Evolutionary conservation across 2,329 filamentous ascomycete species (phyloP), one percentile per base, ranked within the genome.

Genomic region (Cercospora beticola): DNA sequence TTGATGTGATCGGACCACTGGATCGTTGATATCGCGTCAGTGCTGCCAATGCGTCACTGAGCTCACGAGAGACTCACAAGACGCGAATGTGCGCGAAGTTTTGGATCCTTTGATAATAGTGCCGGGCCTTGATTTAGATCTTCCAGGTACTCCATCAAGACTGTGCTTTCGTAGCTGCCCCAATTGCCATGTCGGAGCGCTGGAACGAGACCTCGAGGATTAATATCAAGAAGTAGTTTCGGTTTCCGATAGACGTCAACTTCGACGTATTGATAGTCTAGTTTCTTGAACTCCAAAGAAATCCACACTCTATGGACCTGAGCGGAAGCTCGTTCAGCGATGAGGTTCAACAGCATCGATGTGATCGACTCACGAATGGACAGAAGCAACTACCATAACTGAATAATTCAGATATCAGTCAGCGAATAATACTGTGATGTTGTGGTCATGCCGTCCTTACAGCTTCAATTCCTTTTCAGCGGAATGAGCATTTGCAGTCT

Each of bases 131-230:
- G 78, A 33, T 87, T 83, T 30, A 92, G 80, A 74, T 97, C 93
- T 76, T 96, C 93, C 40, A 95, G 85, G 79, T 96, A 96, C 89
- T 97, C 93, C 78, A 97, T 85, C 74, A 97, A 86, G 3, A 96
- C 90, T 1, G 87, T 88, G 74, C 91, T 94, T 77, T 96, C 93
- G 75, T 93, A 90, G 74, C 90, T 93, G 0, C 89, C 89, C 92
- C 92, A 97, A 70, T 92, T 88, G 10, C 90, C 91, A 78, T 95
- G 90, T 46, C 88, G 85, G 67, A 97, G 85, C 8, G 89, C 91
- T 7, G 93, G 93, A 2, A 96, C 90, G 7, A 92, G 83, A 0
- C 91, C 91, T 64, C 89, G 84, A 2, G 91, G 90, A 73, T 93
- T 94, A 62, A 93, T 87, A 71, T 93, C 90, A 26, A 93, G 84